These are phyloP conservation scores for Avena atlantica DNA, from an alignment of 176 grass and related monocot genomes.

Conservation along the genomic window DNA sequence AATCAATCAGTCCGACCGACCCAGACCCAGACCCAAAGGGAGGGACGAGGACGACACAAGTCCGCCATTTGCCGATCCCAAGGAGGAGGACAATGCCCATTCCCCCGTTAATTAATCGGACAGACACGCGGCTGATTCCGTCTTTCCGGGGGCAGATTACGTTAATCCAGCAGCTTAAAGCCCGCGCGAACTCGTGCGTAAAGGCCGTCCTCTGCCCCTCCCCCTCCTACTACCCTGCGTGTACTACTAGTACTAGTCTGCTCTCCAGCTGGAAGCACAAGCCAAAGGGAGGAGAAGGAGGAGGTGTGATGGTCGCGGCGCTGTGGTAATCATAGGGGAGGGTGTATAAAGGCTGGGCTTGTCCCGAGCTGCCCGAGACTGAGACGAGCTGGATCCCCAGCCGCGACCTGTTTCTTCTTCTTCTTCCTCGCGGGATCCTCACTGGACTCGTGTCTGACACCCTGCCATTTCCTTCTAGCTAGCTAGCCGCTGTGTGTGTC, in stretches of 20 bases:
- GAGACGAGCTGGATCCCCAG: constrained; percentile 6
- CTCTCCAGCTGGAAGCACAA: constrained; percentile 43
- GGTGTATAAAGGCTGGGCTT: constrained; percentile 43
- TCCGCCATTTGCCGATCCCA: background rate
- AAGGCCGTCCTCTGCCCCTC: constrained; percentile 31
- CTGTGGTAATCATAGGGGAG: constrained; percentile 41
- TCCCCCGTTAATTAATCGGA: background rate
- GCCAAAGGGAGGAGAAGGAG: background rate
- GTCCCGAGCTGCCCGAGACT: constrained; percentile 22
- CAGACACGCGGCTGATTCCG: background rate
- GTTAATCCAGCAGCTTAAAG: background rate
- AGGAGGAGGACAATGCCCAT: background rate
- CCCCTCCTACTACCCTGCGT: no score
- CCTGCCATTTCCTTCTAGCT: constrained; percentile 29
- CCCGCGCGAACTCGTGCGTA: background rate
- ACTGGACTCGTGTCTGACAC: background rate
- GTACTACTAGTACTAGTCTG: background rate
- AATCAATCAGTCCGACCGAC: background rate
- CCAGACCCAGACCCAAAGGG: background rate
- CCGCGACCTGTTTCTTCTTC: constrained; percentile 19
- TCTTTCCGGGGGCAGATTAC: background rate
- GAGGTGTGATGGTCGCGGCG: background rate
- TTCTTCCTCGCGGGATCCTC: constrained; percentile 5
- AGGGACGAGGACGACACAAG: background rate
- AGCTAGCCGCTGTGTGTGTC: background rate